These are phyloP conservation scores for Abortiporus biennis DNA, from an alignment of 1,284 basidiomycete genomes.

Conservation along the genomic window DNA sequence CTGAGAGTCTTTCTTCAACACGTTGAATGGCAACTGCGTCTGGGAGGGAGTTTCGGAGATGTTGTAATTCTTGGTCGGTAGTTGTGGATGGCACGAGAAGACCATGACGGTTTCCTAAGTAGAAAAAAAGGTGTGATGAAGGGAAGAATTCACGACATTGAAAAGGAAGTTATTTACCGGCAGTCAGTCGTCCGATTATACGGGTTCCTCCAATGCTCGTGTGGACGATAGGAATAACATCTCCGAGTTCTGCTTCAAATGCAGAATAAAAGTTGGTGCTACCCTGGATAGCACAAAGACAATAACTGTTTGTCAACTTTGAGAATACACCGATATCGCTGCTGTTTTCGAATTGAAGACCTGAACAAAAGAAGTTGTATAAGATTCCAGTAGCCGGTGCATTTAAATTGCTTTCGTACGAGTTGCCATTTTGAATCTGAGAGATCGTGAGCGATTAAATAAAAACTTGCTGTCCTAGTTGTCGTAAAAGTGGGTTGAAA, in stretches of 20 bases:
- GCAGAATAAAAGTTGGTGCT: constrained; percentile 98
- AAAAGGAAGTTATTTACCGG: constrained; percentile 54
- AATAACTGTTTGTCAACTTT: constrained; percentile 96
- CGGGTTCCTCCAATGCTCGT: constrained; percentile 94
- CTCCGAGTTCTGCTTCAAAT: constrained; percentile 92
- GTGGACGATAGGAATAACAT: constrained; percentile 95
- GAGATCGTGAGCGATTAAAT: background rate
- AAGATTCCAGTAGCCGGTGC: too few species aligned
- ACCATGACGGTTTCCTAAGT: constrained; percentile 85
- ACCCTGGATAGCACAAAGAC: constrained; percentile 88
- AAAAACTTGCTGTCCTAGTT: background rate
- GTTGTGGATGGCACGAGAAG: constrained; percentile 94
- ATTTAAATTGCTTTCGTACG: too few species aligned
- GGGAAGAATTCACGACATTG: too few species aligned
- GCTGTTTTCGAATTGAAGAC: constrained; percentile 94
- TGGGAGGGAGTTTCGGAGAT: constrained; percentile 94
- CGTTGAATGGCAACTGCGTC: constrained; percentile 91
- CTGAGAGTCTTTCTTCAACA: constrained; percentile 94
- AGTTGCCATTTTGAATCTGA: constrained; percentile 49
- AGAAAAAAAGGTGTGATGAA: constrained; percentile 1
- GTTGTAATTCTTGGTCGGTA: constrained; percentile 97
- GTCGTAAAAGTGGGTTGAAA: background rate
- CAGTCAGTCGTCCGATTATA: constrained; percentile 90
- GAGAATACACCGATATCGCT: constrained; percentile 94
- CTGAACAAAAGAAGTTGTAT: constrained; percentile 37